These are phyloP conservation scores for Fusarium circinatum DNA, from an alignment of 2,329 filamentous ascomycete genomes.

Conservation along the genomic window DNA sequence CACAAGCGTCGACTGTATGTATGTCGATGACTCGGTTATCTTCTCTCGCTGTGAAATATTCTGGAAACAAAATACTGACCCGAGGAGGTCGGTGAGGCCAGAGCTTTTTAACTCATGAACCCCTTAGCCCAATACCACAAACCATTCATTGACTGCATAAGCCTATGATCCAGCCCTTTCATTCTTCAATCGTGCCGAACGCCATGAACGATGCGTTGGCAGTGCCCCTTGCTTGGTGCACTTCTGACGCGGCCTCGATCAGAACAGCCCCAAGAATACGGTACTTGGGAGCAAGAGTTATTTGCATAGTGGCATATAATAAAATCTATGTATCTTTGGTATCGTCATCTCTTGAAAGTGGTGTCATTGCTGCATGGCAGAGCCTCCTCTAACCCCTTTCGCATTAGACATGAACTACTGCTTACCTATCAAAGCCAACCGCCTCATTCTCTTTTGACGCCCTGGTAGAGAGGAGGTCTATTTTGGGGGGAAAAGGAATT, in stretches of 20 bases:
- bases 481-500: not conserved
- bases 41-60: not conserved
- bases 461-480: conserved; percentile 3
- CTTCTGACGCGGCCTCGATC: conserved; percentile 1
- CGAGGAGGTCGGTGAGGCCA: conserved; percentile 8
- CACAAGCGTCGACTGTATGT: not conserved
- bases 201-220: conserved; percentile 7
- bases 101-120: conserved; percentile 15
- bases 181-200: conserved; percentile 2
- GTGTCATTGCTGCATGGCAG: conserved; percentile 22
- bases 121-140: not conserved
- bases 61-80: not conserved
- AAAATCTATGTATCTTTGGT: not conserved
- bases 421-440: conserved; percentile 6
- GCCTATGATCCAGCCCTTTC: not conserved
- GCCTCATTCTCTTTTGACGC: conserved; percentile 27
- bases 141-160: not conserved
- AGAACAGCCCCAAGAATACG: conserved; percentile 7
- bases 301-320: not conserved
- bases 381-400: conserved; percentile 33
- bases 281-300: not conserved
- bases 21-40: not conserved
- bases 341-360: conserved; percentile 6
- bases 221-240: not conserved
- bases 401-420: conserved; percentile 21